Evolutionary conservation across 202 grass and related monocot species (phyloP).

Genomic region (Elaeis oleifera): DNA sequence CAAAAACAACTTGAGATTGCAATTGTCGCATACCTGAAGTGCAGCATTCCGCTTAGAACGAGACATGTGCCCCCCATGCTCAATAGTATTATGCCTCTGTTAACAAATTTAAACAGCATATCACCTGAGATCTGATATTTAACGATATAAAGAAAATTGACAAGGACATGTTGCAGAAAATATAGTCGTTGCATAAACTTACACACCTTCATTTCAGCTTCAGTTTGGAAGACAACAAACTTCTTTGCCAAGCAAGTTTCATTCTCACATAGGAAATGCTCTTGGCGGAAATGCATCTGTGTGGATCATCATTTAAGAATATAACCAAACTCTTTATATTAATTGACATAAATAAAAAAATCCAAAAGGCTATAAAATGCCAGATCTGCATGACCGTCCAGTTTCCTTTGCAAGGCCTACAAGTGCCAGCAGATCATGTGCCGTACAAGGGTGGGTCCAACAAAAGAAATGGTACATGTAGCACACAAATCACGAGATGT

Average conservation of each 20-base stretch:
- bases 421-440: too few species aligned
- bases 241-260: constrained; percentile 79
- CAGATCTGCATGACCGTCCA: too few species aligned
- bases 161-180: not conserved
- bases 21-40: constrained; percentile 43
- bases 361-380: too few species aligned
- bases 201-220: constrained; percentile 68
- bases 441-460: too few species aligned
- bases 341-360: too few species aligned
- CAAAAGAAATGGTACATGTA: too few species aligned
- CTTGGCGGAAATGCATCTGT: constrained; percentile 84
- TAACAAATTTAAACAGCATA: constrained; percentile 11
- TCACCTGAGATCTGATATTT: constrained; percentile 4
- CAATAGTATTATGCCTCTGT: constrained; percentile 91
- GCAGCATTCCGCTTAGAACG: constrained; percentile 91
- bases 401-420: too few species aligned
- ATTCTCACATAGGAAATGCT: constrained; percentile 87
- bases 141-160: constrained; percentile 1
- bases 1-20: too few species aligned
- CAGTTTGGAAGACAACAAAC: constrained; percentile 77
- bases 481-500: too few species aligned
- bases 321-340: not conserved
- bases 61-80: constrained; percentile 79
- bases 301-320: constrained; percentile 6
- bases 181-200: too few species aligned